Evolutionary conservation across 306 rosid genomes (phyloP), one percentile per base, ranked within the genome.

Genomic region (Delonix regia): DNA sequence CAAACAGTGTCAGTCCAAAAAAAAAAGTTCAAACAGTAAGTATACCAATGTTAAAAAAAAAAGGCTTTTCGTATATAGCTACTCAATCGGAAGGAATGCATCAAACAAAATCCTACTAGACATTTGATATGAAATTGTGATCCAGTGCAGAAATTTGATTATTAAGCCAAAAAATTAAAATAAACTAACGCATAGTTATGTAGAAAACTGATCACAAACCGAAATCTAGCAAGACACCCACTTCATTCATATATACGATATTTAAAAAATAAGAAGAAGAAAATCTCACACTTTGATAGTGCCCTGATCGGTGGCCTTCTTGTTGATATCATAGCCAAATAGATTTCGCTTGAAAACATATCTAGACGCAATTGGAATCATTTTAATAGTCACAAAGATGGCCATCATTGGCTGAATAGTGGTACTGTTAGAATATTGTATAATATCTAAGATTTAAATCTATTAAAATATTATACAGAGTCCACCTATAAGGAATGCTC

Each of bases 321-420:
- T 95, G 78, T 95, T 95, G 81, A 95, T 95, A 59, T 95, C 99
- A 83, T 61, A 87, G 28, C 99, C 99, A 87, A 87, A 95, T 18
- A 95, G 88, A 38, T 84, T 89, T 16, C 97, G 87, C 77, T 85
- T 84, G 12, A 92, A 82, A 72, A 93, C 93, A 70, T 89, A 91
- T 93, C 80, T 86, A 64, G 94, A 91, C 5, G 99, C 97, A 28
- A 95, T 90, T 1, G 99, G 98, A 68, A 95, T 93, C 90, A 95
- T 47, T 77, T 80, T 89, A 10, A 95, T 74, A 7, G 94, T 90
- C 27, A 86, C 66, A 42, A 89, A 83, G 64, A 89, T n/a, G n/a
- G n/a, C n/a, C n/a, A n/a, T n/a, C n/a, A n/a, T n/a, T n/a, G n/a
- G n/a, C n/a, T n/a, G n/a, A n/a, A n/a, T n/a, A n/a, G n/a, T n/a